phyloP scores from a whole-genome alignment of 108 stramenopile species.

The Epithemia pelagica region DNA sequence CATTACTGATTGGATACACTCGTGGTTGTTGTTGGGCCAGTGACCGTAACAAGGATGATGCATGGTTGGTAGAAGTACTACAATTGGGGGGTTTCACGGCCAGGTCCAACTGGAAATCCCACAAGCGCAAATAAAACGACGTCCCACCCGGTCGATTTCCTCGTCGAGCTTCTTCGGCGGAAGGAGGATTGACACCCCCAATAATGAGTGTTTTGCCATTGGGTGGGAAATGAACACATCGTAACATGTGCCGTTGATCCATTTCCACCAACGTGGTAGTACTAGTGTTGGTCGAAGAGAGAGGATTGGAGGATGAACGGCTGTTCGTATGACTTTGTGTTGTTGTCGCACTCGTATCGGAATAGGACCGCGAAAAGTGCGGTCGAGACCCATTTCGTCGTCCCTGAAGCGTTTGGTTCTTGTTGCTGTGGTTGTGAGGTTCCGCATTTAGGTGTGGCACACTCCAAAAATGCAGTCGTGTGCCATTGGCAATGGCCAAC shows the following conservation, averaged over 20 bases:
- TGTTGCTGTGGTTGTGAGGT: constrained; percentile 17
- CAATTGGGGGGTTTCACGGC: constrained; percentile 11
- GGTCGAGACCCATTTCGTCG: not conserved
- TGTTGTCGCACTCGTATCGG: constrained; percentile 3
- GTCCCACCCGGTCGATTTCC: constrained; percentile 27
- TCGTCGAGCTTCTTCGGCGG: constrained; percentile 23
- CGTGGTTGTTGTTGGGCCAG: not conserved
- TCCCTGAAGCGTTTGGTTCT: not conserved
- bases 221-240: constrained; percentile 93
- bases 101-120: constrained; percentile 70
- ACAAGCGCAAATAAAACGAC: constrained; percentile 72
- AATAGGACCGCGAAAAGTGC: not conserved
- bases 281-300: constrained; percentile 3
- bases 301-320: not conserved
- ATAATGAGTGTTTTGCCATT: constrained; percentile 72
- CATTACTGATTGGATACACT: not conserved
- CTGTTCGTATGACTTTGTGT: not conserved
- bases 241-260: constrained; percentile 56
- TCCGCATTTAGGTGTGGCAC: constrained; percentile 14
- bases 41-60: not conserved
- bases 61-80: not conserved
- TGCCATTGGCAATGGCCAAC: constrained; percentile 88
- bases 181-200: constrained; percentile 81
- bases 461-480: constrained; percentile 88
- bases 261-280: constrained; percentile 25